Evolutionary conservation across 2,329 filamentous ascomycete species (phyloP), one percentile per base, ranked within the genome.

Genomic region (Xylariaceae sp.): DNA sequence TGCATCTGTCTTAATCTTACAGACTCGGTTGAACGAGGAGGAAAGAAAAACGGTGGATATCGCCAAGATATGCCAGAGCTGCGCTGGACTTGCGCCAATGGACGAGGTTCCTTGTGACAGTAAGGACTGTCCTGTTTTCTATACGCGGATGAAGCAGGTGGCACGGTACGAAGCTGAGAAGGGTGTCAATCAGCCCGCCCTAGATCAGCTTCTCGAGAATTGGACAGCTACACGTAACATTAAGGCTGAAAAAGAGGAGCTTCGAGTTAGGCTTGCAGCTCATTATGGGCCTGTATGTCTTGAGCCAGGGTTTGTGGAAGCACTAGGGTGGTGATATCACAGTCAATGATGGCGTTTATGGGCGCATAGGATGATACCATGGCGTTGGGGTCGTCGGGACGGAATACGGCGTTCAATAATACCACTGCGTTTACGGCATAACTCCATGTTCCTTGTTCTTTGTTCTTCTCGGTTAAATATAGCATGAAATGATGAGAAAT

Each of bases 51-150:
- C 84, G 9, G 72, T 77, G 50, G 83, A 91, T 61, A 74, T 96
- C 6, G 78, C 88, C 45, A 80, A 79, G 53, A 77, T 96, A 7
- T 99, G 94, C 74, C 85, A 88, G 61, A 89, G 84, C 67, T 99
- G 94, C 73, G 86, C 90, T 45, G 87, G 85, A 0, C 71, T 92
- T 15, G 80, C 88, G 2, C 88, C 86, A 64, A 77, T 84, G 1
- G 93, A 97, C 44, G 85, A 88, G 39, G 87, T 97, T n/a, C 80
- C 75, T 47, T 99, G 94, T 71, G 91, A 96, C 70, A 96, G 89
- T 72, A 85, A 89, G 72, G 93, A 96, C 74, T 99, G 94, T 71
- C 89, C 92, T 0, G 90, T 96, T 0, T 97, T 96, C 67, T 97
- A 96, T 74, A 87, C 87, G 37, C 76, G 90, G 11, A 81, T 84